These are phyloP conservation scores for Candida sojae DNA, from an alignment of 1,139 yeast genomes.

Conservation along the genomic window DNA sequence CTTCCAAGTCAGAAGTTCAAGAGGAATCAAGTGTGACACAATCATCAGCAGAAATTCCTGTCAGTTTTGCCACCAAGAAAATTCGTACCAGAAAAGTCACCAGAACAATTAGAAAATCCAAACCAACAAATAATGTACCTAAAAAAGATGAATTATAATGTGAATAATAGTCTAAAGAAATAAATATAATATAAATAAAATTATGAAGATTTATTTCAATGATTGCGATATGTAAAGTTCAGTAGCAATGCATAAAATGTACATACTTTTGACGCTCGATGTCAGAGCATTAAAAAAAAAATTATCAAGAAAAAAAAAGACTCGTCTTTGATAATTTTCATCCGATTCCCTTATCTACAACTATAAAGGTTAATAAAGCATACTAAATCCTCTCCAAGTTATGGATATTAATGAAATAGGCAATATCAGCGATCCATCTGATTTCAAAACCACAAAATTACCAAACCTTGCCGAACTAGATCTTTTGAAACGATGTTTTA, in stretches of 20 bases:
- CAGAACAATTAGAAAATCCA: constrained; percentile 12
- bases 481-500: constrained; percentile 75
- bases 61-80: constrained; percentile 5
- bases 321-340: not conserved
- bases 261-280: not conserved
- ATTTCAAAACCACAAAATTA: constrained; percentile 56
- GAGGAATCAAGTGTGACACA: not conserved
- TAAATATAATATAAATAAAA: not conserved
- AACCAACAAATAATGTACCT: constrained; percentile 7
- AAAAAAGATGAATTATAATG: constrained; percentile 16
- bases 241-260: not conserved
- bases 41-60: not conserved
- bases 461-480: constrained; percentile 68
- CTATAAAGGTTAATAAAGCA: not conserved
- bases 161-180: not conserved
- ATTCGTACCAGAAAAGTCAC: constrained; percentile 11
- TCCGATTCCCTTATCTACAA: not conserved
- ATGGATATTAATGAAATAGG: constrained; percentile 7
- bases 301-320: not conserved
- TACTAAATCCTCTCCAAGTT: not conserved
- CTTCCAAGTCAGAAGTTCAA: not conserved
- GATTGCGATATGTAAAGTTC: no score
- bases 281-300: not conserved
- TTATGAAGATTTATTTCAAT: not conserved
- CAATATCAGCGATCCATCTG: constrained; percentile 62